phyloP scores from a whole-genome alignment of 768 basidiomycete genomes.

The Mycena latifolia region DNA sequence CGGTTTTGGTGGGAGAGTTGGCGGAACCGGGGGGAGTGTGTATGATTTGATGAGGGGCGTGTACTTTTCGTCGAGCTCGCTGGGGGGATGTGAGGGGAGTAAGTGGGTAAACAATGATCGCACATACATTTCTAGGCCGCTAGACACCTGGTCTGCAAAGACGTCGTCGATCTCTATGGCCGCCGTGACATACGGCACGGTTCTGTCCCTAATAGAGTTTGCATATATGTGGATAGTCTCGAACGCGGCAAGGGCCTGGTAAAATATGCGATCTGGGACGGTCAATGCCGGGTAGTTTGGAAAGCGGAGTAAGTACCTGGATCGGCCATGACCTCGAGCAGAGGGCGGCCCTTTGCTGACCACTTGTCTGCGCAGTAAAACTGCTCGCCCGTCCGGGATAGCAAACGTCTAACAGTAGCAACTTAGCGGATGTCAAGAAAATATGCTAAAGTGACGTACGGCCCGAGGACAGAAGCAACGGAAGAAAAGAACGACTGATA shows the following conservation, averaged over 20 bases:
- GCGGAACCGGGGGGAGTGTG: slow-evolving; percentile 56
- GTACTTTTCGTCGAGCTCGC: slow-evolving; percentile 70
- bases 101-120: slow-evolving; percentile 2
- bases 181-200: slow-evolving; percentile 87
- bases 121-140: slow-evolving; percentile 73
- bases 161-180: slow-evolving; percentile 78
- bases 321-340: slow-evolving; percentile 86
- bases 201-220: slow-evolving; percentile 83
- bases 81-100: slow-evolving; percentile 41
- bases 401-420: no score
- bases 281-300: neutral
- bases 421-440: no score
- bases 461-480: slow-evolving; percentile 68
- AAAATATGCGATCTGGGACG: slow-evolving; percentile 77
- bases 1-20: slow-evolving; percentile 54
- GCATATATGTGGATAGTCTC: slow-evolving; percentile 82
- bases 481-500: slow-evolving; percentile 72
- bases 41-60: slow-evolving; percentile 68
- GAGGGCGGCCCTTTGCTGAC: slow-evolving; percentile 72
- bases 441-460: slow-evolving; percentile 60
- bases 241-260: slow-evolving; percentile 77
- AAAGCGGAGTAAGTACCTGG: slow-evolving; percentile 58
- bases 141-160: slow-evolving; percentile 66
- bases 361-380: slow-evolving; percentile 83
- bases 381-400: slow-evolving; percentile 83